These are phyloP conservation scores for Cystobasidium ongulense DNA, from an alignment of 768 basidiomycete genomes.

Conservation along the genomic window DNA sequence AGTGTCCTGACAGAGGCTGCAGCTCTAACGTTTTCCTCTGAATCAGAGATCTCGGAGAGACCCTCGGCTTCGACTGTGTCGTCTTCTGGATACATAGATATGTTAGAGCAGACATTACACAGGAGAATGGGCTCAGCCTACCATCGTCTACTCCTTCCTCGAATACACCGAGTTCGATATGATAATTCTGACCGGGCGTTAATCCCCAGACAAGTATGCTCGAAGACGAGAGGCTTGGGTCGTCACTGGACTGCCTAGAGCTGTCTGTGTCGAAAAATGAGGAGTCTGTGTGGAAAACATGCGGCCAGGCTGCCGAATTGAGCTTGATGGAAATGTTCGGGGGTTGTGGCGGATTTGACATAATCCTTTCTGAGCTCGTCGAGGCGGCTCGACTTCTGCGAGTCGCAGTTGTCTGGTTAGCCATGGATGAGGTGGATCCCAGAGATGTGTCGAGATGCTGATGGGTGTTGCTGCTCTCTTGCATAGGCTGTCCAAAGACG, in stretches of 20 bases:
- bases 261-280: constrained; percentile 18
- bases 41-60: neutral
- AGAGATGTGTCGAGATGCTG: neutral
- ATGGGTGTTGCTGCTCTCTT: neutral
- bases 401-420: neutral
- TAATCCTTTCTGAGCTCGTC: constrained; percentile 10
- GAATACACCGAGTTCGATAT: constrained; percentile 28
- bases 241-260: neutral
- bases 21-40: neutral
- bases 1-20: neutral
- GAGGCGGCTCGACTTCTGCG: neutral
- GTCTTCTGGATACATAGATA: constrained; percentile 6
- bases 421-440: neutral
- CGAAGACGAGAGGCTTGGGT: neutral
- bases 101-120: too few species aligned
- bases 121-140: neutral
- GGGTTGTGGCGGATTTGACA: neutral
- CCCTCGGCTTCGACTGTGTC: neutral
- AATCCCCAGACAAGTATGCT: constrained; percentile 28
- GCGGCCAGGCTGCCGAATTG: constrained; percentile 31
- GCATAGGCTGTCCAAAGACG: constrained; percentile 5
- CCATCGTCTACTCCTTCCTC: constrained; percentile 11
- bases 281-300: constrained; percentile 29
- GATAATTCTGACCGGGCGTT: constrained; percentile 18
- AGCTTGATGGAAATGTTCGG: constrained; percentile 32